A percentile compares a stretch with the other conserved stretches of the same genome.
These are phyloP conservation scores for Colletotrichum destructivum DNA, from an alignment of 2,329 filamentous ascomycete species.

Conservation along the genomic window DNA sequence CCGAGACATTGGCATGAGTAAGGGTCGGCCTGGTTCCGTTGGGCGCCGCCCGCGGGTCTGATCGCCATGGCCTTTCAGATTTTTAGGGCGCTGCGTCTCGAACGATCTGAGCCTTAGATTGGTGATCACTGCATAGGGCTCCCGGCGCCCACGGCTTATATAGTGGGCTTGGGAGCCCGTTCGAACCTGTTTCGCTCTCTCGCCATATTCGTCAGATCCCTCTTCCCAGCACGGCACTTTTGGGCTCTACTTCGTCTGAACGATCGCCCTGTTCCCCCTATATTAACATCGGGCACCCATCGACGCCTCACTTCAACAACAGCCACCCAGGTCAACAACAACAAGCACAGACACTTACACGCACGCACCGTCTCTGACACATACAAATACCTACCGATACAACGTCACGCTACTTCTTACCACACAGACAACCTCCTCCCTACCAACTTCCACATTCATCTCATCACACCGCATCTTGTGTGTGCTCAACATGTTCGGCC, in stretches of 20 bases:
- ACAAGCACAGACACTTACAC: constrained; percentile 1
- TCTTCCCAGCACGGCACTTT: constrained; percentile 14
- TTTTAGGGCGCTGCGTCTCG: constrained; percentile 37
- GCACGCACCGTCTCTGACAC: not conserved
- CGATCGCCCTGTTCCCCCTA: not conserved
- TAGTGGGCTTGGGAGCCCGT: constrained; percentile 35
- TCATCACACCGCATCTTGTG: not conserved
- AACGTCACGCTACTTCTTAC: not conserved
- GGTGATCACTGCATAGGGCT: constrained; percentile 41
- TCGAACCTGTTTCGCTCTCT: not conserved
- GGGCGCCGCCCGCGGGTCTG: constrained; percentile 37
- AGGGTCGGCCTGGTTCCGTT: constrained; percentile 40
- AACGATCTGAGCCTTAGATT: constrained; percentile 39
- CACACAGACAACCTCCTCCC: not conserved
- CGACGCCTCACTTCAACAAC: constrained; percentile 18
- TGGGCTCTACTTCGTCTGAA: constrained; percentile 21
- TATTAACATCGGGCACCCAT: constrained; percentile 20
- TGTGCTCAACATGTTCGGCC: constrained; percentile 31
- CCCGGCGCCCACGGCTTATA: constrained; percentile 37
- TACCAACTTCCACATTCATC: not conserved
- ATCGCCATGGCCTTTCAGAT: constrained; percentile 32
- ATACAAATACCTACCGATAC: constrained; percentile 1
- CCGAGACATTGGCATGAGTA: constrained; percentile 33
- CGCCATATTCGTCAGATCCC: constrained; percentile 6
- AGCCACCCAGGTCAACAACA: not conserved